phyloP scores from a whole-genome alignment of 2,329 filamentous ascomycete genomes.

The Botrytis aclada region DNA sequence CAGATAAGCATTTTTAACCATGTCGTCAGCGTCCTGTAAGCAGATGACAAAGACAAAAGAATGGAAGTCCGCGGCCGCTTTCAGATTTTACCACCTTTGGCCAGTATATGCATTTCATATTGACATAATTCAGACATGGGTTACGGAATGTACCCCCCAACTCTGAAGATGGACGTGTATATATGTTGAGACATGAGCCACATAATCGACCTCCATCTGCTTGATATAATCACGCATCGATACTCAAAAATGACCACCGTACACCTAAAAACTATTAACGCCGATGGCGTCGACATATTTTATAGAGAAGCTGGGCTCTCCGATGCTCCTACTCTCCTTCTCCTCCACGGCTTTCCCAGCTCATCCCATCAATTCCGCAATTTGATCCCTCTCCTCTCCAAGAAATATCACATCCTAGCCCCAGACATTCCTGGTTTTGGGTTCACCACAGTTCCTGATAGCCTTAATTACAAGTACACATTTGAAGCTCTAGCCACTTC shows the following conservation, averaged over 20 bases:
- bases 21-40: neutral
- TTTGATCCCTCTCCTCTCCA: slow-evolving; percentile 43
- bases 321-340: slow-evolving; percentile 40
- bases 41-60: slow-evolving; percentile 8
- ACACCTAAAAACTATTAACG: slow-evolving; percentile 24
- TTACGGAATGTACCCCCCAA: neutral
- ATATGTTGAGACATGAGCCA: slow-evolving; percentile 6
- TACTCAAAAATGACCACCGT: neutral
- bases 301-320: slow-evolving; percentile 41
- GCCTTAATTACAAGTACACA: slow-evolving; percentile 52
- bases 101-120: neutral
- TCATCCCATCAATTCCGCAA: slow-evolving; percentile 46
- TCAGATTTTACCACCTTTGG: neutral
- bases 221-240: neutral
- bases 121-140: neutral
- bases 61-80: neutral
- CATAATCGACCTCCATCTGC: neutral
- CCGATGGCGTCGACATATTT: slow-evolving; percentile 42
- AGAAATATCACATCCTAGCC: slow-evolving; percentile 46
- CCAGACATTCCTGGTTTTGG: slow-evolving; percentile 61
- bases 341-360: slow-evolving; percentile 47
- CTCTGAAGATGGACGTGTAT: neutral
- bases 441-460: slow-evolving; percentile 48
- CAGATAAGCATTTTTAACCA: neutral
- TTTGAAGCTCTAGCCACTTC: slow-evolving; percentile 51